phyloP scores from a whole-genome alignment of 106 monocot genomes.

The Amphibolis antarctica region DNA sequence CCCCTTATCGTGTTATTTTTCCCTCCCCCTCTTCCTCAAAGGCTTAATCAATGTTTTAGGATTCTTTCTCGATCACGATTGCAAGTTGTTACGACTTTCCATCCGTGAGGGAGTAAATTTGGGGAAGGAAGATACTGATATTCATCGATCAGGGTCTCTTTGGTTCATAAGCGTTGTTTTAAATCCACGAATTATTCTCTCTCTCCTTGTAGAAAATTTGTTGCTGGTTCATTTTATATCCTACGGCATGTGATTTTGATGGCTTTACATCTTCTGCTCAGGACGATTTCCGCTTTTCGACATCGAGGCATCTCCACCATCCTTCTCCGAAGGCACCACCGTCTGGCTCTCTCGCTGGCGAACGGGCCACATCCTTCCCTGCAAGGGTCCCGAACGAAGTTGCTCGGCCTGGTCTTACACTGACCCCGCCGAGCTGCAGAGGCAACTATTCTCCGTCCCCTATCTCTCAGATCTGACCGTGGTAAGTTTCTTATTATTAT shows the following conservation, averaged over 20 bases:
- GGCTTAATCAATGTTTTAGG: background rate
- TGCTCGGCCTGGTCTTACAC: background rate
- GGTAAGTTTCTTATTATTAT: background rate
- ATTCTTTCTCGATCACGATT: too few relatives aligned
- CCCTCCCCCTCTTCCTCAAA: background rate
- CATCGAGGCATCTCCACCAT: background rate
- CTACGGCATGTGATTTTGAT: background rate
- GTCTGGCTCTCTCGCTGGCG: background rate
- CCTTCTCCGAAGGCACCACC: background rate
- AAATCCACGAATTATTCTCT: too few relatives aligned
- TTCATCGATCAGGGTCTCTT: too few relatives aligned
- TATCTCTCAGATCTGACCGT: background rate
- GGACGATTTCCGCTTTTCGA: background rate
- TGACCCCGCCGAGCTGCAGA: background rate
- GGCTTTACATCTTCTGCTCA: background rate
- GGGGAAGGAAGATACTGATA: too few relatives aligned
- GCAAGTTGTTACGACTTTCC: too few relatives aligned
- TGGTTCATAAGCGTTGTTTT: too few relatives aligned
- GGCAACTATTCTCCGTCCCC: background rate
- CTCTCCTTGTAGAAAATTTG: too few relatives aligned
- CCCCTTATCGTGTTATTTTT: background rate
- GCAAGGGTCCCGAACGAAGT: background rate
- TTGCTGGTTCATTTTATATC: background rate
- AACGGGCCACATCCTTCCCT: background rate
- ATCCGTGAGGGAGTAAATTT: too few relatives aligned